These are phyloP conservation scores for Coemansia sp. DNA, from an alignment of 192 early-diverging fungal genomes.

Conservation along the genomic window DNA sequence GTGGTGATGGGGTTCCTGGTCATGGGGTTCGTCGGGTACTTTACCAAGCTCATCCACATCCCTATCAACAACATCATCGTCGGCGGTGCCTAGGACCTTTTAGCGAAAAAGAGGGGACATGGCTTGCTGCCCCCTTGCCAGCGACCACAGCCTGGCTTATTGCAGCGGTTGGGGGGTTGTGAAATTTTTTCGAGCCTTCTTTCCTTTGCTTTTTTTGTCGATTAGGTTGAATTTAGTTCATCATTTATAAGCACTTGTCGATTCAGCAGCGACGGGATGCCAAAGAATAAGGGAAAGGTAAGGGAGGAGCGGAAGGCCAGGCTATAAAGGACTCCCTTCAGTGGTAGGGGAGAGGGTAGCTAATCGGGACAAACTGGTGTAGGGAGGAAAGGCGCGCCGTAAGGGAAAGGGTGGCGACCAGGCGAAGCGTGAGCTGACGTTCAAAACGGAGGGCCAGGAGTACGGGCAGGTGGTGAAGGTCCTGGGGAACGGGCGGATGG, in stretches of 20 bases:
- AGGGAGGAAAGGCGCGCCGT: constrained; percentile 82
- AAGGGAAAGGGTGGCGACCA: constrained; percentile 91
- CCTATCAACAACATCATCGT: constrained; percentile 99
- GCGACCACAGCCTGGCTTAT: too few relatives aligned
- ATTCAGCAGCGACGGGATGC: constrained; percentile 58
- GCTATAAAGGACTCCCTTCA: neutral
- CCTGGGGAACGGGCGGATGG: constrained; percentile 93
- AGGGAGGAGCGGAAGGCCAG: neutral
- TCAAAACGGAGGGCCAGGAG: constrained; percentile 97
- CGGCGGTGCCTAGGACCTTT: constrained; percentile 27
- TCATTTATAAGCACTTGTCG: neutral
- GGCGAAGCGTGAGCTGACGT: constrained; percentile 93
- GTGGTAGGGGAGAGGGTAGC: too few relatives aligned
- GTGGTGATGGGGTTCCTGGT: constrained; percentile 92
- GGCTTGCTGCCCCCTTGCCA: too few relatives aligned
- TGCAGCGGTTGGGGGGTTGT: neutral
- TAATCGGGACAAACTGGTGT: neutral
- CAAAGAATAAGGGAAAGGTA: constrained; percentile 98
- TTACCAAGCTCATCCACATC: constrained; percentile 99
- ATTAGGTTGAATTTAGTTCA: neutral
- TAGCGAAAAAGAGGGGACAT: too few relatives aligned
- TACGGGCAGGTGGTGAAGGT: constrained; percentile 93
- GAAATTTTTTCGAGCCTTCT: neutral
- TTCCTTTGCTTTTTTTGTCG: neutral
- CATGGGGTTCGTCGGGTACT: constrained; percentile 96